Evolutionary conservation across 192 early-diverging fungal genomes (phyloP), one percentile per base, ranked within the genome.

Genomic region (Linnemannia zychae): DNA sequence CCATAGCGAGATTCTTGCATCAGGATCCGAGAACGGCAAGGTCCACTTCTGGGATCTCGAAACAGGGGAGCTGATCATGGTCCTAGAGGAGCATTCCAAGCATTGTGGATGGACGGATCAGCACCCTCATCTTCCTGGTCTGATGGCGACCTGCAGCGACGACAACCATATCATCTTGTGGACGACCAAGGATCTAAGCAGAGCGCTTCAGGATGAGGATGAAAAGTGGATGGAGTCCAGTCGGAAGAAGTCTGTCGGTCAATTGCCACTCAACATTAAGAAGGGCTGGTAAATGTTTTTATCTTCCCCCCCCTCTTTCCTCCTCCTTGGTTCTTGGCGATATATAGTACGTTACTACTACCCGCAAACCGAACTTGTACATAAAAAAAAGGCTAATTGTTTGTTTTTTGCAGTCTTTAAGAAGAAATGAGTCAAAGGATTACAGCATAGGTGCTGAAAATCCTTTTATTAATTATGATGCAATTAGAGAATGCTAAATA

Each of bases 141-240:
- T 85, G 31, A 79, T 85, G 83, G 83, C 83, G 0, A 63, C 83
- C 0, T 79, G 77, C 38, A 76, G 77, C 50, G 83, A 85, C 44
- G 83, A 85, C 46, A 79, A 79, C 18, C 77, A 79, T 37, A 79
- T 85, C 68, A 76, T 85, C 36, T 36, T 85, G 77, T 85, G 83
- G 83, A 50, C 63, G 28, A 79, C 82, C 47, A 84, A 78, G 44
- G 77, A 84, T 33, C 74, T 84, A 24, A 71, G 75, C 77, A 68
- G 82, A 60, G 46, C 69, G 2, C 57, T 84, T 9, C 82, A 75
- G 36, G 72, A 84, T n/a, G 82, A 84, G 24, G 82, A 84, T 69
- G 82, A 84, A n/a, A 66, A 75, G 57, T 84, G 82, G 82, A 65
- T 84, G 36, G 77, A 84, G 46, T 38, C 40, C 13, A 53, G 69